Evolutionary conservation across 495 filamentous ascomycete species (phyloP).

Genomic region (Tuber borchii): DNA sequence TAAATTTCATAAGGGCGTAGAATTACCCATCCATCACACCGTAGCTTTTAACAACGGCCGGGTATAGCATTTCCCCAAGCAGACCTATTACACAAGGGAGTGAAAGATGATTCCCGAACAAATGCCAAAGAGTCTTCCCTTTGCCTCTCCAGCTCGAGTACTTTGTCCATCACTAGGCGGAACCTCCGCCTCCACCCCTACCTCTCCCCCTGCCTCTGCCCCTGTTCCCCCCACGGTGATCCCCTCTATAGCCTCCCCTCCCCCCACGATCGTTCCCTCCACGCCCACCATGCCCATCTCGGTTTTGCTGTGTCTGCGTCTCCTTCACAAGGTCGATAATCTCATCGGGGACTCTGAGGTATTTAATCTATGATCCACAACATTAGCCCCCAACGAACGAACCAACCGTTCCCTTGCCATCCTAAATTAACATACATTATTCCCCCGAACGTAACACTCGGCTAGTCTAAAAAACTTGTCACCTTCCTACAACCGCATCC

Average conservation of each 20-base stretch:
- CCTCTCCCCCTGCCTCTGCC: conserved; percentile 53
- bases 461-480: conserved; percentile 85
- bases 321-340: conserved; percentile 92
- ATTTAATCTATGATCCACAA: conserved; percentile 71
- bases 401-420: background rate
- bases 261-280: conserved; percentile 55
- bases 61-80: background rate
- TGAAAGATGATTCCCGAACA: background rate
- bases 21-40: background rate
- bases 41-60: background rate
- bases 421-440: conserved; percentile 62
- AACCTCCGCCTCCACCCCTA: conserved; percentile 45
- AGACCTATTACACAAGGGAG: background rate
- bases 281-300: conserved; percentile 55
- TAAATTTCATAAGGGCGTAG: background rate
- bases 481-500: conserved; percentile 55
- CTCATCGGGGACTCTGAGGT: conserved; percentile 89
- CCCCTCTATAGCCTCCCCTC: conserved; percentile 59
- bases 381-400: background rate
- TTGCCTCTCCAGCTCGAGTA: background rate
- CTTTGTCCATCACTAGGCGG: background rate
- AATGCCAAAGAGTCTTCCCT: background rate
- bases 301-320: conserved; percentile 51
- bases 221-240: conserved; percentile 48
- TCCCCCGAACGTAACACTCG: conserved; percentile 92